Percentiles rank a stretch among this genome's conserved stretches.
Evolutionary conservation across 495 filamentous ascomycete genomes (phyloP).

Genomic region (Rusavskia elegans): DNA sequence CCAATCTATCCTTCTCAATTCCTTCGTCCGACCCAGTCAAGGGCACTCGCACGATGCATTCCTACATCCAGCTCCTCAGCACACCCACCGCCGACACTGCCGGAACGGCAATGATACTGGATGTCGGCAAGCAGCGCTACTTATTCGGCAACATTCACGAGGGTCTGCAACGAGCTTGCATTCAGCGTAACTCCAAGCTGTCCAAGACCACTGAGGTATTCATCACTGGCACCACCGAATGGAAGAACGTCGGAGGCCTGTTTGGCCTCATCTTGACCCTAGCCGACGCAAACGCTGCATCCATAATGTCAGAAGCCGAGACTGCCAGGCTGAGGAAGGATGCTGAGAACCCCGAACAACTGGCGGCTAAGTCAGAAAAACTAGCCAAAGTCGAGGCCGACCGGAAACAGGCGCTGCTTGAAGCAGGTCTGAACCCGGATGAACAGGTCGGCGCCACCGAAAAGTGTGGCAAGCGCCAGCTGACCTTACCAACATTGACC

Average conservation of each 20-base stretch:
- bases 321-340: neutral
- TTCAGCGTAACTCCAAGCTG: slow-evolving; percentile 45
- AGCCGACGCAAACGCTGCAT: slow-evolving; percentile 41
- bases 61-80: slow-evolving; percentile 51
- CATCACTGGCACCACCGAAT: slow-evolving; percentile 59
- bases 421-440: neutral
- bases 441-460: neutral
- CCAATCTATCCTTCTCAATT: no score
- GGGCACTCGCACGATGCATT: slow-evolving; percentile 38
- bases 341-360: neutral
- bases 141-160: slow-evolving; percentile 75
- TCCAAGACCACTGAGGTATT: slow-evolving; percentile 57
- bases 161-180: slow-evolving; percentile 64
- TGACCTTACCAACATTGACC: slow-evolving; percentile 25
- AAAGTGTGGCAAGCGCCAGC: slow-evolving; percentile 8
- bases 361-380: slow-evolving; percentile 1
- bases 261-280: slow-evolving; percentile 70
- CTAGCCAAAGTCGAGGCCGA: slow-evolving; percentile 1
- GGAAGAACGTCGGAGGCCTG: slow-evolving; percentile 63
- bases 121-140: slow-evolving; percentile 69
- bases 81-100: slow-evolving; percentile 85
- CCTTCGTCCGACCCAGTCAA: neutral
- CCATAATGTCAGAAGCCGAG: slow-evolving; percentile 18
- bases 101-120: slow-evolving; percentile 57
- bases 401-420: slow-evolving; percentile 4